Evolutionary conservation across 129 eudicot genomes (phyloP).

Genomic region (Silybum marianum): DNA sequence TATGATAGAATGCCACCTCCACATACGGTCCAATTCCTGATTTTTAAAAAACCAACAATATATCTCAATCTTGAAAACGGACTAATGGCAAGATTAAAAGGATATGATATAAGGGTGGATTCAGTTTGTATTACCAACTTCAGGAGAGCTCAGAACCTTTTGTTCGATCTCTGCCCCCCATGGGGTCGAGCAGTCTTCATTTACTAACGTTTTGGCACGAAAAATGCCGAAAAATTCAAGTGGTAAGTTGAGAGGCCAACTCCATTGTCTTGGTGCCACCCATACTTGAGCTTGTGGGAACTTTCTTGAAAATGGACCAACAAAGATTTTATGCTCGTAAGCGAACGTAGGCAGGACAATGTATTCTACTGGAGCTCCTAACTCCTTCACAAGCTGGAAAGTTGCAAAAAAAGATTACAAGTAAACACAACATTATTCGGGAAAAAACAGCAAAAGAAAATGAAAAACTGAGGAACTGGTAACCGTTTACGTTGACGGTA

Average conservation of each 20-base stretch:
- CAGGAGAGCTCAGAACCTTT: slow-evolving; percentile 90
- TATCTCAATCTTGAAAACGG: slow-evolving; percentile 1
- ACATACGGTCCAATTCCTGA: slow-evolving; percentile 98
- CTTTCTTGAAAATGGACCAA: slow-evolving; percentile 96
- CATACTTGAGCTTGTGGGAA: slow-evolving; percentile 89
- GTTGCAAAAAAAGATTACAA: slow-evolving; percentile 14
- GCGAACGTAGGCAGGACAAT: slow-evolving; percentile 97
- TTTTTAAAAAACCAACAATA: neutral
- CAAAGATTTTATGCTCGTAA: slow-evolving; percentile 97
- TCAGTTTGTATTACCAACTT: slow-evolving; percentile 71
- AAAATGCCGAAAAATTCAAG: slow-evolving; percentile 95
- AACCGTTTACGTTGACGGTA: no score
- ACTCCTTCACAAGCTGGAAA: slow-evolving; percentile 87
- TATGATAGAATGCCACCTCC: slow-evolving; percentile 97
- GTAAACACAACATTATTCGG: slow-evolving; percentile 20
- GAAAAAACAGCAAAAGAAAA: slow-evolving; percentile 3
- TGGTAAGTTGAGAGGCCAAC: slow-evolving; percentile 97
- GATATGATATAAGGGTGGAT: slow-evolving; percentile 9
- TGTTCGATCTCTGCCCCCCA: slow-evolving; percentile 95
- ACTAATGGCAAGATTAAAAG: neutral
- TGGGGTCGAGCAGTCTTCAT: slow-evolving; percentile 79
- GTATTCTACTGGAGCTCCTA: slow-evolving; percentile 93
- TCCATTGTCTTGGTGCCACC: slow-evolving; percentile 99
- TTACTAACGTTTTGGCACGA: slow-evolving; percentile 73
- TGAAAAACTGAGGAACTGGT: no score